Percentiles rank a stretch among this genome's conserved stretches.
Evolutionary conservation across 2,329 filamentous ascomycete genomes (phyloP).

Genomic region (Cladorrhinum sp.): DNA sequence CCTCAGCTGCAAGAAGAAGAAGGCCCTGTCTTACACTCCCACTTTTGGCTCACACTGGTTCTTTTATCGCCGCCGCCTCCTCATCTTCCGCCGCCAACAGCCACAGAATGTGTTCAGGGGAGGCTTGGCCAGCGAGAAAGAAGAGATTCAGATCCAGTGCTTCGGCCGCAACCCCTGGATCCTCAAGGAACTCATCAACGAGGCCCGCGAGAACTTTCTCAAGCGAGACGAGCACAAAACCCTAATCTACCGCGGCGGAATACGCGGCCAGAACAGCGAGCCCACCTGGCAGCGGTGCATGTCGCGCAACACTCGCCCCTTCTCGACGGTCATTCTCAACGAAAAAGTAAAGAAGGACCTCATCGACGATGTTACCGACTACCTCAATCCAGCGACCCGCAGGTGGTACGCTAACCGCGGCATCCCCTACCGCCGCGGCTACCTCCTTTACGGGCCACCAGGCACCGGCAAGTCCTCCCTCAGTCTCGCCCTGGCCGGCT

Average conservation of each 20-base stretch:
- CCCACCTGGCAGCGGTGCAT: constrained; percentile 61
- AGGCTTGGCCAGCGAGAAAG: constrained; percentile 48
- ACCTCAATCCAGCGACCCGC: constrained; percentile 59
- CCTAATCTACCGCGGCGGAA: constrained; percentile 60
- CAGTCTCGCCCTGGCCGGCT: constrained; percentile 66
- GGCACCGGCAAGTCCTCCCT: constrained; percentile 77
- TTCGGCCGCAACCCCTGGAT: constrained; percentile 59
- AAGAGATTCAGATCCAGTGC: constrained; percentile 59
- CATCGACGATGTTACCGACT: constrained; percentile 60
- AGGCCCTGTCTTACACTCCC: constrained; percentile 61
- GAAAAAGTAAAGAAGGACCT: constrained; percentile 58
- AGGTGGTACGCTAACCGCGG: constrained; percentile 83
- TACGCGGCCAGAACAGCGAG: constrained; percentile 40
- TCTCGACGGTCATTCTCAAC: constrained; percentile 64
- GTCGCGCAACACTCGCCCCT: constrained; percentile 57
- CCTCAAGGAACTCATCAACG: constrained; percentile 60
- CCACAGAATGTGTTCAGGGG: constrained; percentile 43
- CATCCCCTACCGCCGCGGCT: constrained; percentile 82
- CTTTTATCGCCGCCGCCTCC: constrained; percentile 58
- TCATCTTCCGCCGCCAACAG: constrained; percentile 55
- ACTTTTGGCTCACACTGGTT: constrained; percentile 66
- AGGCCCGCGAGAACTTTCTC: constrained; percentile 54
- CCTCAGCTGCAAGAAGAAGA: constrained; percentile 38
- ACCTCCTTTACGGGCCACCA: constrained; percentile 76
- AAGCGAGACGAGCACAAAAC: constrained; percentile 61